These are phyloP conservation scores for Crassisporium funariophilum DNA, from an alignment of 768 basidiomycete genomes.

Conservation along the genomic window DNA sequence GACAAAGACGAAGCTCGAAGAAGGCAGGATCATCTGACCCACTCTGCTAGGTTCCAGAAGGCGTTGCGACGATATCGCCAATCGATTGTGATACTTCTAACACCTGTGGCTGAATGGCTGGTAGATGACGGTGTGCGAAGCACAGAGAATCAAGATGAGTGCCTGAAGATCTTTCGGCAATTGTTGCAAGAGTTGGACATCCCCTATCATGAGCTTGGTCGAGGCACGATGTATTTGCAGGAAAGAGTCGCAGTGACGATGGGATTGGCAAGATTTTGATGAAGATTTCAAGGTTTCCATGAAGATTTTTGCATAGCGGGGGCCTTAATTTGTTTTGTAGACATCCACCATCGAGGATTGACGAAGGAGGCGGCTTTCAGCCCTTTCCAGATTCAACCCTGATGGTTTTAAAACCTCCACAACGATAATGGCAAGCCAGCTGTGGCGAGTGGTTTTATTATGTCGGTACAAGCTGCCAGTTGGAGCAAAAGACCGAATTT, in stretches of 20 bases:
- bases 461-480: no score
- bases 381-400: no score
- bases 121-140: conserved; percentile 65
- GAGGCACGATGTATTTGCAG: conserved; percentile 42
- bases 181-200: conserved; percentile 46
- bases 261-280: not conserved
- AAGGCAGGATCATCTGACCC: conserved; percentile 37
- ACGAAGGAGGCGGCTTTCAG: no score
- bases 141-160: conserved; percentile 48
- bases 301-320: not conserved
- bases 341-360: no score
- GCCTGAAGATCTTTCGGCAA: conserved; percentile 39
- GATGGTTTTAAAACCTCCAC: no score
- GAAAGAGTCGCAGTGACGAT: conserved; percentile 31
- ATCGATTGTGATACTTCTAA: conserved; percentile 56
- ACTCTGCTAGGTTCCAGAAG: conserved; percentile 40
- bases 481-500: no score
- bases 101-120: conserved; percentile 59
- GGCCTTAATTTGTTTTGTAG: no score
- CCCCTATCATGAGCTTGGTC: conserved; percentile 46
- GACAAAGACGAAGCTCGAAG: conserved; percentile 36
- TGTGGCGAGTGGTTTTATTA: no score
- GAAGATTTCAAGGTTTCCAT: not conserved
- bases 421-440: no score
- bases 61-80: conserved; percentile 45